Conservation (phyloP, 345 rosid genomes). For the Rhodomyrtus tomentosa region DNA sequence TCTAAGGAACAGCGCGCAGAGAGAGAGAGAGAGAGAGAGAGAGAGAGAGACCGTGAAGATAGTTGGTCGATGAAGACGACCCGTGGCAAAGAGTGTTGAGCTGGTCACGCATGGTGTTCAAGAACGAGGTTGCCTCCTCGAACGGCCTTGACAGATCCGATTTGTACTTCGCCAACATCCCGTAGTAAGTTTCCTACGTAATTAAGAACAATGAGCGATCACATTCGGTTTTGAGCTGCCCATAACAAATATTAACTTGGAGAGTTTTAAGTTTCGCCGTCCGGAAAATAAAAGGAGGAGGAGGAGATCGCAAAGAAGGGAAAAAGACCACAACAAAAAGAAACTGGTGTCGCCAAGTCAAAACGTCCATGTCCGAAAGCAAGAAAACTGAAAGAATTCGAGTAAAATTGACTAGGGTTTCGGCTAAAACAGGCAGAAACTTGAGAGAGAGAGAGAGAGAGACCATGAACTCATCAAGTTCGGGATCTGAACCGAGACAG, state of each 20-base stretch:
- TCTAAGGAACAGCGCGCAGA: background rate
- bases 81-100: conserved; percentile 29
- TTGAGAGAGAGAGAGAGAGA: background rate
- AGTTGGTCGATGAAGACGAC: background rate
- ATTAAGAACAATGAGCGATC: background rate
- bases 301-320: background rate
- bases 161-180: conserved; percentile 29
- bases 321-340: background rate
- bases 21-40: conserved; percentile 2
- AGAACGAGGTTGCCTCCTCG: conserved; percentile 34
- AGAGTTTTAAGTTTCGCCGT: background rate
- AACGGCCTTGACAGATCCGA: conserved; percentile 34
- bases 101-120: conserved; percentile 30
- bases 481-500: conserved; percentile 35
- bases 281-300: background rate
- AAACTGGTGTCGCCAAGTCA: background rate
- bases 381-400: background rate
- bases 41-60: conserved; percentile 12
- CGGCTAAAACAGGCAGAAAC: background rate
- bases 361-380: background rate
- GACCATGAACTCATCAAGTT: conserved; percentile 66
- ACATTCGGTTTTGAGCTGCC: background rate
- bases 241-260: background rate
- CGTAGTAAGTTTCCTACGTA: conserved; percentile 32
- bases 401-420: background rate